phyloP scores from a whole-genome alignment of 257 asterid species.

The Echites panduratus region DNA sequence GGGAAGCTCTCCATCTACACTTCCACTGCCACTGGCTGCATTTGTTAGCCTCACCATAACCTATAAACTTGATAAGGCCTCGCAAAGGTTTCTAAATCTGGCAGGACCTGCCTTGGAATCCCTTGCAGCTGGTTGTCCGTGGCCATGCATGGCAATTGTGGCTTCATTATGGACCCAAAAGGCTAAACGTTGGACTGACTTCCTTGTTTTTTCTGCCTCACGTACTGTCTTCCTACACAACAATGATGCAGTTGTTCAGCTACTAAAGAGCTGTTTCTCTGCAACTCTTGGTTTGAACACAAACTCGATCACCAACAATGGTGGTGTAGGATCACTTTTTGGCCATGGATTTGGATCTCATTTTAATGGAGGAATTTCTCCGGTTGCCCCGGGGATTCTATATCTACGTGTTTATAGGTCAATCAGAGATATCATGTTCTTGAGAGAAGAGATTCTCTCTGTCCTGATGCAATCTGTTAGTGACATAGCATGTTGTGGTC shows the following conservation, averaged over 20 bases:
- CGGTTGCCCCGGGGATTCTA: conserved; percentile 91
- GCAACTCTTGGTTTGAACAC: conserved; percentile 57
- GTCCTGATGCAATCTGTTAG: conserved; percentile 71
- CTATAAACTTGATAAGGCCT: conserved; percentile 86
- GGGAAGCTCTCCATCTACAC: conserved; percentile 76
- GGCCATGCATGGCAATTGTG: conserved; percentile 99
- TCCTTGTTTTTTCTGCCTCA: conserved; percentile 86
- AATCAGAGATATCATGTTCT: conserved; percentile 76
- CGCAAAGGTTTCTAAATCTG: conserved; percentile 86
- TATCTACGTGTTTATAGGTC: conserved; percentile 78
- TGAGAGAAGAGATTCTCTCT: conserved; percentile 70
- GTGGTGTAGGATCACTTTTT: conserved; percentile 85
- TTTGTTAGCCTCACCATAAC: conserved; percentile 97
- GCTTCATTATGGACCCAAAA: conserved; percentile 97
- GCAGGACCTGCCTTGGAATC: conserved; percentile 97
- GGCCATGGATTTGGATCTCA: conserved; percentile 99
- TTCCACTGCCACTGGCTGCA: conserved; percentile 96
- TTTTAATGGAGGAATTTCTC: conserved; percentile 77
- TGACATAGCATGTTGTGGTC: conserved; percentile 45
- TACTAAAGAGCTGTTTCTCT: conserved; percentile 73
- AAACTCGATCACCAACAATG: conserved; percentile 56
- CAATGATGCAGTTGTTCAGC: conserved; percentile 83
- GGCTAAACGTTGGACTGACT: conserved; percentile 90
- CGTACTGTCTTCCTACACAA: conserved; percentile 93
- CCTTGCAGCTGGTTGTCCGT: conserved; percentile 98